These are phyloP conservation scores for Fraxinus paxiana DNA, from an alignment of 305 asterid species.

Conservation along the genomic window DNA sequence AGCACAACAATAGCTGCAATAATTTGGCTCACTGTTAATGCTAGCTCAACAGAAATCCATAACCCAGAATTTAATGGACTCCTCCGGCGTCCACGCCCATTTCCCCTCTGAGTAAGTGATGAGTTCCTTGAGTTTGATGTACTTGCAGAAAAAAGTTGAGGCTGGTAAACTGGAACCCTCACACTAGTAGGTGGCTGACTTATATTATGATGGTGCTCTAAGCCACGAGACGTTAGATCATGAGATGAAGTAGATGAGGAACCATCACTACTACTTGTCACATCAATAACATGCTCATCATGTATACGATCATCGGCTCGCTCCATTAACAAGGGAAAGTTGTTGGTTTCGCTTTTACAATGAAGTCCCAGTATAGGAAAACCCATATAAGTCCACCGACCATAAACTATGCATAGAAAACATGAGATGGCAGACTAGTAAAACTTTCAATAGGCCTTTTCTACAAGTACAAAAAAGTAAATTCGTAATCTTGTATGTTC, in stretches of 20 bases:
- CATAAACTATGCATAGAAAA: constrained; percentile 29
- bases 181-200: constrained; percentile 64
- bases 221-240: constrained; percentile 42
- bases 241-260: constrained; percentile 56
- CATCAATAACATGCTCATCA: constrained; percentile 60
- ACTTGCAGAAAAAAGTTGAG: constrained; percentile 46
- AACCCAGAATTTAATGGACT: constrained; percentile 76
- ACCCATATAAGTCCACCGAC: constrained; percentile 54
- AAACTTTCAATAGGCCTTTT: constrained; percentile 17
- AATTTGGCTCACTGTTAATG: constrained; percentile 72
- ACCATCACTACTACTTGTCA: constrained; percentile 52
- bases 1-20: constrained; percentile 73
- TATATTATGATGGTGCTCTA: constrained; percentile 47
- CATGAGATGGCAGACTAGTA: constrained; percentile 40
- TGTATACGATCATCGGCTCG: constrained; percentile 33
- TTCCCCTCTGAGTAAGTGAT: constrained; percentile 62
- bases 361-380: constrained; percentile 57
- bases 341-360: constrained; percentile 43
- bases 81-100: constrained; percentile 56
- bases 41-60: constrained; percentile 87
- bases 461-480: background rate
- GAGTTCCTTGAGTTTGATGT: constrained; percentile 56
- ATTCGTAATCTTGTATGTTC: background rate
- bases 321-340: constrained; percentile 66
- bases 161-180: constrained; percentile 48